These are phyloP conservation scores for Acanthamoeba royreba DNA, from an alignment of 208 protist genomes.

Conservation along the genomic window DNA sequence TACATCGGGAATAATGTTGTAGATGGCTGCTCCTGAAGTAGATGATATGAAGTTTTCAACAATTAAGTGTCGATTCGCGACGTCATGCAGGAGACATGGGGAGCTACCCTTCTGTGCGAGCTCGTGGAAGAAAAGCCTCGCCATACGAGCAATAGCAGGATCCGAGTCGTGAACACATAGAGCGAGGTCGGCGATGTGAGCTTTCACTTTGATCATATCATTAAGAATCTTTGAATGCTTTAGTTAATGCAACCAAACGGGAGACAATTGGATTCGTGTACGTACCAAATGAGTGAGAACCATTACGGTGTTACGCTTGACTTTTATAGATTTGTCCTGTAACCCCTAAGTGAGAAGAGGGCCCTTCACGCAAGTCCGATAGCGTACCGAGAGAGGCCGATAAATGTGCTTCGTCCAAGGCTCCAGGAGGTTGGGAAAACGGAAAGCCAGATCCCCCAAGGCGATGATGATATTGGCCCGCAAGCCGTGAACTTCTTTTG, in stretches of 20 bases:
- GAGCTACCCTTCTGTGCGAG: slow-evolving; percentile 69
- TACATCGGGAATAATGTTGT: slow-evolving; percentile 82
- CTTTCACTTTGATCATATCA: slow-evolving; percentile 82
- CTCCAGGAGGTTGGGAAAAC: slow-evolving; percentile 84
- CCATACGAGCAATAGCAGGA: slow-evolving; percentile 57
- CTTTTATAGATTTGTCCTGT: slow-evolving; percentile 50
- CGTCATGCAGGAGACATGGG: too few species aligned
- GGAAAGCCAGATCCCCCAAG: slow-evolving; percentile 80
- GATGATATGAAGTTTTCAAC: not conserved
- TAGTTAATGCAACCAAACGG: too few species aligned
- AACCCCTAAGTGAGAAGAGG: not conserved
- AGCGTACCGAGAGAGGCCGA: slow-evolving; percentile 53
- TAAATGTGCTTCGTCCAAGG: slow-evolving; percentile 79
- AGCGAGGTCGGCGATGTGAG: slow-evolving; percentile 73
- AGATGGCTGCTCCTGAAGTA: slow-evolving; percentile 64
- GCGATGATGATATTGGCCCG: slow-evolving; percentile 79
- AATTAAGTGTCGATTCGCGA: too few species aligned
- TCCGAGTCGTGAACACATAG: slow-evolving; percentile 73
- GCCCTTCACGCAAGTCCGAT: not conserved
- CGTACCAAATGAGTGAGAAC: slow-evolving; percentile 81
- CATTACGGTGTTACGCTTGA: slow-evolving; percentile 81
- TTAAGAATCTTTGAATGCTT: slow-evolving; percentile 80
- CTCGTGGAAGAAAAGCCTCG: slow-evolving; percentile 78
- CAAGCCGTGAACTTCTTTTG: not conserved
- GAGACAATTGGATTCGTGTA: too few species aligned